Evolutionary conservation across 768 basidiomycete genomes (phyloP), one percentile per base, ranked within the genome.

Genomic region (Vararia minispora): DNA sequence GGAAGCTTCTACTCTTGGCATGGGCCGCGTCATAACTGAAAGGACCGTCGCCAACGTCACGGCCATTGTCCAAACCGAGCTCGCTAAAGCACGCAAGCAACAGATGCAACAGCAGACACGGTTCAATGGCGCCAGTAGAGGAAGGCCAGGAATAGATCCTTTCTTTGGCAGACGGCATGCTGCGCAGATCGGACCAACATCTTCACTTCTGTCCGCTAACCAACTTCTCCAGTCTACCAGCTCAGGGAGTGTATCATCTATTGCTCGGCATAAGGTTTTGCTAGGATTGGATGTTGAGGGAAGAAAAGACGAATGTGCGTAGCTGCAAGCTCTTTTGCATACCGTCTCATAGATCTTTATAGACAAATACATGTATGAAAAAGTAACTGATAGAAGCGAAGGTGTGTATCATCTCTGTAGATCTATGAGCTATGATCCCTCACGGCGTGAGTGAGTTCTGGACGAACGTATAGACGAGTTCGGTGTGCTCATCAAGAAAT

Each of bases 341-440:
- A 12, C 16, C 23, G 24, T 27, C 24, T 33, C 48, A 38, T 28
- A 24, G 26, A 26, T 17, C 30, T 41, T 9, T 26, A 20, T 43
- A 79, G 77, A 74, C 68, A 47, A 87, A 21, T 98, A 97, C 56
- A 92, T 94, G 91, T 90, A 85, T 52, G 91, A 97, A 58, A 90
- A 87, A 60, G 68, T 83, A 18, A 74, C 76, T 2, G 85, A 86
- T 52, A 67, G 91, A 32, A 81, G 87, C 44, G 82, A 82, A 68
- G 78, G 90, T 88, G 48, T 34, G 57, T 49, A 9, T 29, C 6
- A 9, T 35, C 23, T 36, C 14, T 22, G 6, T 39, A 14, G 10
- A 22, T 6, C 20, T 20, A 6, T 20, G 9, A 13, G 5, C 17
- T 20, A 16, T 3, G 32, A 13, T 2, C 27, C 8, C 16, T 35